Evolutionary conservation across 2,329 filamentous ascomycete genomes (phyloP), one percentile per base, ranked within the genome.

Genomic region (Fusarium phyllophilum): DNA sequence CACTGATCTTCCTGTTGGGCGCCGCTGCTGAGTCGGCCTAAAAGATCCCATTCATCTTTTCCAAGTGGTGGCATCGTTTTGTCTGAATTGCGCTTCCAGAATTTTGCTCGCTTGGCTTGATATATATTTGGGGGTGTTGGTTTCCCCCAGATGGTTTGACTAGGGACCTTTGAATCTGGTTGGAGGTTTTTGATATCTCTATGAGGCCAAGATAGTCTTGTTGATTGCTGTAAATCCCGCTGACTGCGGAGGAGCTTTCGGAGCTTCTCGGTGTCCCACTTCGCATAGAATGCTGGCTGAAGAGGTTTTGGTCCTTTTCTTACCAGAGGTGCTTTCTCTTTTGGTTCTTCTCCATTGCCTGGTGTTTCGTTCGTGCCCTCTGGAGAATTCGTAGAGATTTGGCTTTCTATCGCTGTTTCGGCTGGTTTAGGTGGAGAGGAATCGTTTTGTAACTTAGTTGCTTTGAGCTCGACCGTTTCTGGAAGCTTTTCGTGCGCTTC

Each of bases 21-120:
- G 3, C 86, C 89, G 13, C 75, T 70, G 7, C 84, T 84, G 41
- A 92, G 74, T 31, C 80, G 79, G n/a, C 80, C 80, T n/a, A 92
- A 79, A 20, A 85, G 77, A 20, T 90, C 83, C 89, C 89, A 92
- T 76, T 91, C 88, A 24, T 82, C 81, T 34, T 78, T 81, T 12
- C 84, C 84, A 22, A 92, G 66, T 0, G 90, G 90, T n/a, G 89
- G 87, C 74, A 89, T 81, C 12, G 90, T 70, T 66, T 85, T 87
- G 18, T 84, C 78, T 2, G 86, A 80, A 22, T 83, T 76, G 8
- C 64, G 64, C 42, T 80, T 84, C 86, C 88, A 92, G 81, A 86
- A 87, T 29, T 80, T 82, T 34, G 82, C 85, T 52, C 82, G 75
- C 67, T 86, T 87, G 15, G 83, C 83, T n/a, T 83, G 81, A 13